Evolutionary conservation across 2,329 filamentous ascomycete genomes (phyloP), one percentile per base, ranked within the genome.

Genomic region (Penicillium sp.): DNA sequence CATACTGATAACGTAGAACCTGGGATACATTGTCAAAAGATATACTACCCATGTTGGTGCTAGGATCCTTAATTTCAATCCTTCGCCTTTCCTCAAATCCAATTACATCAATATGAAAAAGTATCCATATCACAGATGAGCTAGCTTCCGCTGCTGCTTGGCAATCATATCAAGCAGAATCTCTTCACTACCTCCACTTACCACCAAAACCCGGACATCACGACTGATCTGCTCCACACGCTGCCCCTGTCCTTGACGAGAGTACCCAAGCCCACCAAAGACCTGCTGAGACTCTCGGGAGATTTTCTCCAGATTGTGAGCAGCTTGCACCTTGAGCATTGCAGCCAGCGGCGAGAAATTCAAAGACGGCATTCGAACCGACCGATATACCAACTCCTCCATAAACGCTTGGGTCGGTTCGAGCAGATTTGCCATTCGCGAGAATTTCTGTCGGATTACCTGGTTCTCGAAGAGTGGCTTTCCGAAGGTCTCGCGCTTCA

Each of bases 331-430:
- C 62, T 84, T 84, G 42, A 62, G 52, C 57, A 65, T 62, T 11
- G 63, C 63, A 11, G 62, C 61, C 23, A 63, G 44, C n/a, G 52
- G 52, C 9, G 58, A 55, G 49, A 61, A 61, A 13, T 55, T 42
- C 3, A 55, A 29, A 23, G 55, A 9, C 64, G 47, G 25, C 64
- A 65, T 4, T 60, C 65, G 21, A 63, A 67, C 33, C 66, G 46
- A 4, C 63, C 67, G 65, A 65, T 80, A 84, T 3, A 81, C 83
- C 4, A 86, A 68, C 67, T 86, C 82, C 64, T 86, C 84, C 50
- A 86, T 69, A 77, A 82, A 86, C 0, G 84, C 83, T 71, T 81
- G 84, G 47, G 83, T 78, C 0, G 81, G 80, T 59, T 87, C 85
- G 3, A 87, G 76, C 52, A 80, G 76, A 3, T 82, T 76, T 0